Conservation (phyloP, 2,329 filamentous ascomycete species). For the Neurospora crassa region DNA sequence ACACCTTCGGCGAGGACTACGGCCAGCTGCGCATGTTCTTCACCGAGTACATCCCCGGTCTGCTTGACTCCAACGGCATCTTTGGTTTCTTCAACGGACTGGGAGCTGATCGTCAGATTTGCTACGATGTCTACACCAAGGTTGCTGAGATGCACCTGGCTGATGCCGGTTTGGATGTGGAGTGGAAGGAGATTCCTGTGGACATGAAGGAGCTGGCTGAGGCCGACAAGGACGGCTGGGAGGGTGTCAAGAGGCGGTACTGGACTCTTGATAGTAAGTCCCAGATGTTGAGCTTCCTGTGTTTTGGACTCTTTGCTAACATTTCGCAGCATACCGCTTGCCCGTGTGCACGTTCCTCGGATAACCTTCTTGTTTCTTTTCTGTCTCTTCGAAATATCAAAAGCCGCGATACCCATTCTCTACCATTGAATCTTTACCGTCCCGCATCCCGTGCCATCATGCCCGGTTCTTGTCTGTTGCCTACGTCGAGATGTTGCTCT, state of each 20-base stretch:
- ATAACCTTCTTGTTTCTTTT: slow-evolving; percentile 23
- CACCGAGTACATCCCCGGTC: slow-evolving; percentile 70
- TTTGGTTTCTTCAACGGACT: slow-evolving; percentile 90
- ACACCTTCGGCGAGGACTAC: slow-evolving; percentile 96
- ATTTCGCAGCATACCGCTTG: slow-evolving; percentile 52
- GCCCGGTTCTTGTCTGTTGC: not conserved
- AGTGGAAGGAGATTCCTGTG: slow-evolving; percentile 72
- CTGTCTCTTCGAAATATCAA: not conserved
- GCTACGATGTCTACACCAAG: slow-evolving; percentile 92
- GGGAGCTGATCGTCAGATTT: slow-evolving; percentile 83
- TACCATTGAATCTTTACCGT: not conserved
- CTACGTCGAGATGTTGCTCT: not conserved
- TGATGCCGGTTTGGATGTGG: slow-evolving; percentile 81
- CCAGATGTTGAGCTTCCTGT: not conserved
- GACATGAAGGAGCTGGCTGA: slow-evolving; percentile 55
- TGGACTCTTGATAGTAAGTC: slow-evolving; percentile 70
- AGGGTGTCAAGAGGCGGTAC: slow-evolving; percentile 78
- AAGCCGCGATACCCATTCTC: not conserved
- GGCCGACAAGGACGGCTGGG: slow-evolving; percentile 68
- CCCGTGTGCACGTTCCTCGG: slow-evolving; percentile 67
- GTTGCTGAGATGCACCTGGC: slow-evolving; percentile 85
- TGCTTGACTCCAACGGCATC: slow-evolving; percentile 62
- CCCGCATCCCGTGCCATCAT: not conserved
- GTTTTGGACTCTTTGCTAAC: slow-evolving; percentile 19
- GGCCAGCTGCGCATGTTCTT: slow-evolving; percentile 78